These are phyloP conservation scores for Chamaecrista fasciculata DNA, from an alignment of 306 rosid genomes.

Conservation along the genomic window DNA sequence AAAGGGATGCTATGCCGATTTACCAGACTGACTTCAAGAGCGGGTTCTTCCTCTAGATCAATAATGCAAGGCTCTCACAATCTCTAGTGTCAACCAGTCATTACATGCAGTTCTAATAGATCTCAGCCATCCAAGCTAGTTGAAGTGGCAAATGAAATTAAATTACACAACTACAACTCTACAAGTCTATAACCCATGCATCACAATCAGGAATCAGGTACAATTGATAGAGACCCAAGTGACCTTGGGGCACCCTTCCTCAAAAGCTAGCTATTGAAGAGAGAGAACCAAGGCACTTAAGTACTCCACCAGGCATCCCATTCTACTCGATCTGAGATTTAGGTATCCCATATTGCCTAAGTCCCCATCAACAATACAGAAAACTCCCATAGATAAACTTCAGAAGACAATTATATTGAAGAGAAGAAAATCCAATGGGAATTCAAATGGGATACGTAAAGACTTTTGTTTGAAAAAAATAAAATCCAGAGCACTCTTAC, in stretches of 20 bases:
- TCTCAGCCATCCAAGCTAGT: neutral
- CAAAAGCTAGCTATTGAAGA: too few species aligned
- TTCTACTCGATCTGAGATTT: too few species aligned
- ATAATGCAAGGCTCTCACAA: neutral
- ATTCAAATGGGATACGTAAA: constrained; percentile 9
- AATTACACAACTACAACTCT: neutral
- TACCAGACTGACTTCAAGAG: neutral
- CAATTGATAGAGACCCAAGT: too few species aligned
- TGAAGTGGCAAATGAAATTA: neutral
- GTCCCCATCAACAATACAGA: too few species aligned
- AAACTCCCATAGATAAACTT: neutral
- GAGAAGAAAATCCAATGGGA: neutral
- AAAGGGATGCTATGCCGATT: neutral
- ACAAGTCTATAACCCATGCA: too few species aligned
- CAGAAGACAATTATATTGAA: neutral
- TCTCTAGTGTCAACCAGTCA: neutral
- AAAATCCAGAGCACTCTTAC: constrained; percentile 44
- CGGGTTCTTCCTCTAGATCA: neutral
- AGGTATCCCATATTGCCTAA: too few species aligned
- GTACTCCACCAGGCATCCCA: too few species aligned
- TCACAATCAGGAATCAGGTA: neutral
- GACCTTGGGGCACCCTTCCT: too few species aligned
- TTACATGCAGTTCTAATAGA: neutral
- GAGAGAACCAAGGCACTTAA: too few species aligned
- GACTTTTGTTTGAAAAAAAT: constrained; percentile 5